Evolutionary conservation across 306 rosid genomes (phyloP), one percentile per base, ranked within the genome.

Genomic region (Cucurbita argyrosperma): DNA sequence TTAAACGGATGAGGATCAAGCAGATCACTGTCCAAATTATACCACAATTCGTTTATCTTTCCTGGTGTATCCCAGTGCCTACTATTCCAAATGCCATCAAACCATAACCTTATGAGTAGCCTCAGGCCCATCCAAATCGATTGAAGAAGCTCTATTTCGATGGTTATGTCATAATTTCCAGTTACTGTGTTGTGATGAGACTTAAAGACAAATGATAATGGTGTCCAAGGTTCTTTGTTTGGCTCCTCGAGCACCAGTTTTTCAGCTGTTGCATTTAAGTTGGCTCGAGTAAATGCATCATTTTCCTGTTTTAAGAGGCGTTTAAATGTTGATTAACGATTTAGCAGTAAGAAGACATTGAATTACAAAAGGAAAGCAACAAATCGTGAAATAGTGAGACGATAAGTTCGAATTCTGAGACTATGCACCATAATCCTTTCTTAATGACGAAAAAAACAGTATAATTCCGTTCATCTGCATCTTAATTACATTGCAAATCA

Each of bases 21-120:
- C 76, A 85, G 89, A 82, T 91, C 99, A 69, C 99, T 89, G 60
- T 95, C 99, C 87, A 95, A 85, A 81, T 91, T 90, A 76, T 83
- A 89, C 97, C 97, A 85, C 72, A 75, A 80, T 57, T 87, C 91
- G 46, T 75, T 75, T 65, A 91, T 74, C 83, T 82, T 88, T 88
- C 89, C 89, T 84, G 91, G 58, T 5, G 96, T 52, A 71, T 91
- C 65, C 99, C 97, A 95, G 68, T 91, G 99, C 79, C 97, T 87
- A 81, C 88, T 70, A 75, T 47, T 91, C 96, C 97, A 91, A 23
- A 95, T 47, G 84, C 97, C 97, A 59, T 71, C 87, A 84, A 80
- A 82, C 81, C 96, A 95, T 95, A 54, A 91, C 46, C 51, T 70
- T 51, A 35, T 30, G 82, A 80, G 81, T 74, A 77, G 78, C 90